Conservation (phyloP, 805 yeast genomes). For the Schwanniomyces occidentalis region DNA sequence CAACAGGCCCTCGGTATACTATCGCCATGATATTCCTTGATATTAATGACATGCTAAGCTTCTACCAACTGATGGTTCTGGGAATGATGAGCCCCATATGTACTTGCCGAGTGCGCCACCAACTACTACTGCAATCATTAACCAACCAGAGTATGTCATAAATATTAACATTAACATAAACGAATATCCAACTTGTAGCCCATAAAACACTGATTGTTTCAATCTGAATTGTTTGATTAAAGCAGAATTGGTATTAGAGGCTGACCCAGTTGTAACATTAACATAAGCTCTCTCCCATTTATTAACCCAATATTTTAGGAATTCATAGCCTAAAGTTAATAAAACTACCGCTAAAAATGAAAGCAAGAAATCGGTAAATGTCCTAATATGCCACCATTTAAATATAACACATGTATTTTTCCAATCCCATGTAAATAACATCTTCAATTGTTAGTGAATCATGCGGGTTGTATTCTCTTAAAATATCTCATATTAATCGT, state of each 20-base stretch:
- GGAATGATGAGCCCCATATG: constrained; percentile 46
- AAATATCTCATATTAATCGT: background rate
- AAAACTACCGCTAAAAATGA: constrained; percentile 50
- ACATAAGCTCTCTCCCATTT: constrained; percentile 26
- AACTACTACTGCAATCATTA: constrained; percentile 67
- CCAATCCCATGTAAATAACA: constrained; percentile 81
- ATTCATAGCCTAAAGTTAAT: constrained; percentile 63
- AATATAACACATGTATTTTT: constrained; percentile 71
- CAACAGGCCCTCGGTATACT: too few species aligned
- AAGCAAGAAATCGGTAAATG: constrained; percentile 49
- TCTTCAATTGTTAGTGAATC: constrained; percentile 23
- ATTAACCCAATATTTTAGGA: constrained; percentile 31
- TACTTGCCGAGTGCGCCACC: constrained; percentile 76
- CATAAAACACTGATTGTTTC: constrained; percentile 51
- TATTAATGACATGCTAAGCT: constrained; percentile 35
- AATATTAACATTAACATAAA: constrained; percentile 76
- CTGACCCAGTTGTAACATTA: constrained; percentile 10
- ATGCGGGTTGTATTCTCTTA: background rate
- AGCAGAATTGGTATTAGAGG: constrained; percentile 7
- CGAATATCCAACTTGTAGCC: constrained; percentile 66
- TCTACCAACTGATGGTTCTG: constrained; percentile 13
- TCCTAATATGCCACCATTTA: constrained; percentile 76
- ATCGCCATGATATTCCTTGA: background rate
- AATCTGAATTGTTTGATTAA: constrained; percentile 17
- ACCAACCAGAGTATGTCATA: constrained; percentile 88